A percentile compares a stretch with the other conserved stretches of the same genome.
phyloP scores from a whole-genome alignment of 495 filamentous ascomycete species.

The Penicillium turbatum region DNA sequence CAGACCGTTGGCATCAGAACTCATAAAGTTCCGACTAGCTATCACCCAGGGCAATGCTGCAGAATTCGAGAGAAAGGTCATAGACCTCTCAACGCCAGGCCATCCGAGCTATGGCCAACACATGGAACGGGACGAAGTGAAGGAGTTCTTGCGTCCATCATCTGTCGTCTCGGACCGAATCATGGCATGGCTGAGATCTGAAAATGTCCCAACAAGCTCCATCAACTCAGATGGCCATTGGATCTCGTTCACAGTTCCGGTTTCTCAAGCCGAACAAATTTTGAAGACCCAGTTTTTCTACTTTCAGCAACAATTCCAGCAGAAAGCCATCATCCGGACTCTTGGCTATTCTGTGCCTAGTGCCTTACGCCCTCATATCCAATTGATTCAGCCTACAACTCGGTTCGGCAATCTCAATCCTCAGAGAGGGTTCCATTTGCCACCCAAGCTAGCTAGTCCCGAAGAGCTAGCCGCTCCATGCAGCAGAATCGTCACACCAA shows the following conservation, averaged over 20 bases:
- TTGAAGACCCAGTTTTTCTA: conserved; percentile 52
- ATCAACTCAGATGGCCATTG: conserved; percentile 51
- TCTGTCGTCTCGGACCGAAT: conserved; percentile 39
- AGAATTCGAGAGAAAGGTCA: conserved; percentile 56
- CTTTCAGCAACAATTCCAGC: conserved; percentile 39
- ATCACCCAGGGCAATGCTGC: conserved; percentile 48
- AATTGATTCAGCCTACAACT: conserved; percentile 55
- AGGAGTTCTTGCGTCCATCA: conserved; percentile 46
- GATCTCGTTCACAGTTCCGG: conserved; percentile 50
- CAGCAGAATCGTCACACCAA: conserved; percentile 49
- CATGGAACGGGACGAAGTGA: conserved; percentile 55
- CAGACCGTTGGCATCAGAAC: conserved; percentile 28
- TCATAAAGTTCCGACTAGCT: conserved; percentile 51
- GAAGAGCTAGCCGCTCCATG: conserved; percentile 38
- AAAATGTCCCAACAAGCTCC: conserved; percentile 37
- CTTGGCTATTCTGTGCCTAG: conserved; percentile 56
- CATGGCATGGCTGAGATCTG: conserved; percentile 47
- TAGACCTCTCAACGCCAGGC: conserved; percentile 59
- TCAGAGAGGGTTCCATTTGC: conserved; percentile 19
- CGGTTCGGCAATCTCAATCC: conserved; percentile 41
- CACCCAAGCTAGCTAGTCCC: conserved; percentile 21
- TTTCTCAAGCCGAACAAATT: conserved; percentile 50
- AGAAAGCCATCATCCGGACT: conserved; percentile 46
- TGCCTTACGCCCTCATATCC: conserved; percentile 41
- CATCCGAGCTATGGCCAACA: conserved; percentile 60